Evolutionary conservation across 208 protist species (phyloP), one percentile per base, ranked within the genome.

Genomic region (Crithidia brevicula): DNA sequence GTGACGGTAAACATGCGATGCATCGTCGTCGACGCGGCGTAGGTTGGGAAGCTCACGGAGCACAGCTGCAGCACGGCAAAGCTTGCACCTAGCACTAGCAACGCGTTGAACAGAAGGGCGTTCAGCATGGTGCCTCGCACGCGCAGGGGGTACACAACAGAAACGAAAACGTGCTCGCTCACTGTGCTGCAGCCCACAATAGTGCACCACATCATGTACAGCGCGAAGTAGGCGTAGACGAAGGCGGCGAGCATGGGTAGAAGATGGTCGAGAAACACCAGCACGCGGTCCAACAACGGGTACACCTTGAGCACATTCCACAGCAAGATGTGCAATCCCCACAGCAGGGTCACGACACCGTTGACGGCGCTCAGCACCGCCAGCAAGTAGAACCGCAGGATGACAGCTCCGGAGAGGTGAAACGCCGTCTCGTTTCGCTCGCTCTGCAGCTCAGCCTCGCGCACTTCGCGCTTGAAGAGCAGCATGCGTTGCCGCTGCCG

Each of bases 91-190:
- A 98, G 70, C 46, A 98, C 86, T 11, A 98, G 64, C 28, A 90
- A 80, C 11, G 88, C 72, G 74, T 98, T 98, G 81, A 98, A 98
- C 8, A 98, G 72, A 51, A 98, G 96, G 28, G 95, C 86, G 64
- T 97, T 98, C 73, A 98, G 91, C 79, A 98, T 84, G 15, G 97
- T 98, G 22, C 53, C 89, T 30, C 84, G 88, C 18, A 94, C 53
- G 28, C 88, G 68, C 69, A 97, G 77, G 11, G 86, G 88, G 63
- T 93, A 91, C 13, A 94, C 82, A 4, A 82, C 72, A 28, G 93
- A 86, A 6, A 89, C n/a, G 22, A 90, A 43, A 15, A 92, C 45
- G 65, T 82, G 64, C 7, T 83, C 68, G 34, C 94, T 90, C 40
- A 98, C 85, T 31, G 88, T 91, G 46, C 89, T 85, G 73, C 91